Base-by-base conservation (phyloP, 2,329 filamentous ascomycete species). In the Neonectria hederae region DNA sequence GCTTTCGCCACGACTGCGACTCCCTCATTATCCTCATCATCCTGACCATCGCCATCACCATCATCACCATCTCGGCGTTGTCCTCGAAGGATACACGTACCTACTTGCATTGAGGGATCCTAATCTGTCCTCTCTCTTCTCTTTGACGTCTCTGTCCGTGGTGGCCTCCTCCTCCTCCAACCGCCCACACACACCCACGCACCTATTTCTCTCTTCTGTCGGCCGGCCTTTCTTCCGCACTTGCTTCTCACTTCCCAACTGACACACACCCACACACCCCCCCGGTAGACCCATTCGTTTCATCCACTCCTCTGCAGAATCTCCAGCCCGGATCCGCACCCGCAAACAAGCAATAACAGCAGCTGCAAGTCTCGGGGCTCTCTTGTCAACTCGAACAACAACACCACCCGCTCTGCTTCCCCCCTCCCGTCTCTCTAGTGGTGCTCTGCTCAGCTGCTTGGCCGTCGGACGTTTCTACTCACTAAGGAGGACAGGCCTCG, bases 381-480 rank as follows among this genome's bases (percentile, higher is more conserved):
- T 51, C 32, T 55, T 30, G 53, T 61, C 52, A 59, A 62, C 59
- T 52, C 59, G 54, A 54, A 63, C 54, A 63, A 55, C 43, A 63
- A 52, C 54, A 63, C 54, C 49, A 59, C 52, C 46, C 21, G 51
- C 54, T 57, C 52, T 32, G 45, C 68, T 51, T 49, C 13, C 55
- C 62, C 59, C 22, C 45, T 53, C 35, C 58, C 57, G 59, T 40
- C 40, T 49, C 26, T 6, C 63, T 69, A 67, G 69, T 71, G 56
- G 67, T 54, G 63, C 63, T 63, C 51, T 60, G 51, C 57, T 67
- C 60, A 63, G 63, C 63, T 68, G 55, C 51, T 65, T 69, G 62
- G 54, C 54, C 62, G 64, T 73, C 65, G 67, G 65, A 67, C 65
- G 28, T 58, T 49, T 61, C 61, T 51, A 57, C 63, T 56, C 56